A percentile compares a stretch with the other conserved stretches of the same genome.
phyloP scores from a whole-genome alignment of 257 asterid genomes.

The Solanum paucissectum region DNA sequence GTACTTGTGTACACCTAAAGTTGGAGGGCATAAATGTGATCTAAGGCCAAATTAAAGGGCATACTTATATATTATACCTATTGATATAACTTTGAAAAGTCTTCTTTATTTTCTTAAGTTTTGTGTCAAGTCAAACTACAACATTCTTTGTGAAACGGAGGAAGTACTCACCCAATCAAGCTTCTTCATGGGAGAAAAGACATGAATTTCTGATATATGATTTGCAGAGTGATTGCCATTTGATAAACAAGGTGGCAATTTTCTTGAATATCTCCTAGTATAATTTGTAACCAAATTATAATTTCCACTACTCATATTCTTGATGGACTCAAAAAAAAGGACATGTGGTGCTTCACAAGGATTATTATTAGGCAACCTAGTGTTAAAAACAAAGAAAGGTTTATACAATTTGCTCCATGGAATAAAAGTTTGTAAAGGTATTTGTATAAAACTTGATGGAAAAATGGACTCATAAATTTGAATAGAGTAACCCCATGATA shows the following conservation, averaged over 20 bases:
- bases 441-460: constrained; percentile 29
- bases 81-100: too few relatives aligned
- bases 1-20: too few relatives aligned
- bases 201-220: constrained; percentile 2
- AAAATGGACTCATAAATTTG: constrained; percentile 21
- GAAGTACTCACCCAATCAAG: constrained; percentile 12
- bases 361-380: constrained; percentile 12
- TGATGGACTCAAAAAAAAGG: constrained; percentile 16
- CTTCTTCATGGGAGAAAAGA: constrained; percentile 13
- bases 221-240: constrained; percentile 7
- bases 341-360: constrained; percentile 23
- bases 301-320: background rate
- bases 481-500: constrained; percentile 44
- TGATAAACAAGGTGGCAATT: background rate
- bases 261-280: background rate
- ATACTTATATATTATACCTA: too few relatives aligned
- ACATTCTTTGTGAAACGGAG: too few relatives aligned
- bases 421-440: constrained; percentile 19
- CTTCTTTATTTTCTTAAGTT: too few relatives aligned
- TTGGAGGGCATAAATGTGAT: too few relatives aligned
- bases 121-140: too few relatives aligned
- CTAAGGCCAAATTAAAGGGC: too few relatives aligned
- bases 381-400: constrained; percentile 25
- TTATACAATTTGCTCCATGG: constrained; percentile 9
- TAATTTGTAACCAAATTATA: constrained; percentile 7